These are phyloP conservation scores for Candida cerambycidarum DNA, from an alignment of 805 yeast species.

Conservation along the genomic window DNA sequence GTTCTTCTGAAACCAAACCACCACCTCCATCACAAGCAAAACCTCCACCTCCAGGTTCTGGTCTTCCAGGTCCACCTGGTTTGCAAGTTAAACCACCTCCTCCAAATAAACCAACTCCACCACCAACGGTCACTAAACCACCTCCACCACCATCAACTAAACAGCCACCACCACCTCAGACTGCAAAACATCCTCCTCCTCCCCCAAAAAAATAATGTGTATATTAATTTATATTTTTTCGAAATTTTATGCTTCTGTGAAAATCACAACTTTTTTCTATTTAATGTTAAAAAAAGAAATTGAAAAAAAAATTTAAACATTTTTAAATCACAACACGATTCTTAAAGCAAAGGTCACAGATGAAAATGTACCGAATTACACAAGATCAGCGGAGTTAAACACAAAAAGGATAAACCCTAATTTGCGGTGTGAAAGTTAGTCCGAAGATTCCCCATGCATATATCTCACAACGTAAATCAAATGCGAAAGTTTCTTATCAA, in stretches of 20 bases:
- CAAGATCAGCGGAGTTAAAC: no score
- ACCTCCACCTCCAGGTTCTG: conserved; percentile 17
- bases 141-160: neutral
- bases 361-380: no score
- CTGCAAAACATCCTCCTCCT: conserved; percentile 8
- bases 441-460: no score
- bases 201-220: conserved; percentile 8
- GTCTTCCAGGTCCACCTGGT: conserved; percentile 26
- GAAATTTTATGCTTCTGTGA: neutral
- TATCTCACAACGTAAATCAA: neutral
- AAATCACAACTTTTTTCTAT: neutral
- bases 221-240: neutral
- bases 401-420: no score
- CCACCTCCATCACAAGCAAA: conserved; percentile 24
- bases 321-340: neutral
- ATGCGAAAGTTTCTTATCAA: no score
- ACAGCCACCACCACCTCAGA: conserved; percentile 8
- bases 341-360: neutral
- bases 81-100: conserved; percentile 16
- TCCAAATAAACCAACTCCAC: no score
- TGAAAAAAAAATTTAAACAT: no score
- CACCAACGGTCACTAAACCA: conserved; percentile 15
- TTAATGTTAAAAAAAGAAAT: neutral
- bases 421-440: no score
- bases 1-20: no score